Conservation (phyloP, 768 basidiomycete genomes). For the Suillus subalutaceus region DNA sequence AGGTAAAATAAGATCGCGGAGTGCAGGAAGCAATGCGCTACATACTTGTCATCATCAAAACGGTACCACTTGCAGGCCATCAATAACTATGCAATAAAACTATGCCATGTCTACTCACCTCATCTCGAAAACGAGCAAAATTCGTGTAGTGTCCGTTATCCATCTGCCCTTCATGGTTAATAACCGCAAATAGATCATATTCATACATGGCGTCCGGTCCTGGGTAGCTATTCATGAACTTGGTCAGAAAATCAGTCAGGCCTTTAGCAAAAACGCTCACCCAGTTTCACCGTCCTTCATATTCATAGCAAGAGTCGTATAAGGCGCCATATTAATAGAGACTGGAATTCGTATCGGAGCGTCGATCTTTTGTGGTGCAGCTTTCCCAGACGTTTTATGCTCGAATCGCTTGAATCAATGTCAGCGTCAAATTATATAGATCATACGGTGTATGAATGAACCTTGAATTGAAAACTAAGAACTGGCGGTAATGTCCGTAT, state of each 20-base stretch:
- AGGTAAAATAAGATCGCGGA: slow-evolving; percentile 14
- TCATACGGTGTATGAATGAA: slow-evolving; percentile 29
- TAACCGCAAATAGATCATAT: slow-evolving; percentile 91
- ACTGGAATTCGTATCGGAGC: slow-evolving; percentile 81
- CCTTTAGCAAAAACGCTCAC: slow-evolving; percentile 21
- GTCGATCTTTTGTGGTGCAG: slow-evolving; percentile 83
- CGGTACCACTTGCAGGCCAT: slow-evolving; percentile 74
- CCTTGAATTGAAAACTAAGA: slow-evolving; percentile 95
- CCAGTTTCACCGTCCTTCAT: slow-evolving; percentile 43
- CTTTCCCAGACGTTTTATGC: slow-evolving; percentile 75
- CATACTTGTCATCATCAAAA: slow-evolving; percentile 92
- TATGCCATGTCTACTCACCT: slow-evolving; percentile 51
- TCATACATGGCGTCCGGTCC: slow-evolving; percentile 76
- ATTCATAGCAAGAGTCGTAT: slow-evolving; percentile 67
- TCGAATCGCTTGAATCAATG: slow-evolving; percentile 75
- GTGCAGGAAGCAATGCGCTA: slow-evolving; percentile 13
- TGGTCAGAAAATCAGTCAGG: not conserved
- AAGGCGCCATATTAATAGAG: slow-evolving; percentile 86
- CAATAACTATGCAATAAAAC: slow-evolving; percentile 2
- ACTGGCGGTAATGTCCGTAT: slow-evolving; percentile 87
- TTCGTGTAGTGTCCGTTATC: slow-evolving; percentile 96
- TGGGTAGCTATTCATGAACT: slow-evolving; percentile 37
- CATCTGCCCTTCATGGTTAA: slow-evolving; percentile 93
- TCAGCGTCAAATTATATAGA: not conserved
- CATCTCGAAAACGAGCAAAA: slow-evolving; percentile 82